These are phyloP conservation scores for Rhodamnia argentea DNA, from an alignment of 345 rosid species.

Conservation along the genomic window DNA sequence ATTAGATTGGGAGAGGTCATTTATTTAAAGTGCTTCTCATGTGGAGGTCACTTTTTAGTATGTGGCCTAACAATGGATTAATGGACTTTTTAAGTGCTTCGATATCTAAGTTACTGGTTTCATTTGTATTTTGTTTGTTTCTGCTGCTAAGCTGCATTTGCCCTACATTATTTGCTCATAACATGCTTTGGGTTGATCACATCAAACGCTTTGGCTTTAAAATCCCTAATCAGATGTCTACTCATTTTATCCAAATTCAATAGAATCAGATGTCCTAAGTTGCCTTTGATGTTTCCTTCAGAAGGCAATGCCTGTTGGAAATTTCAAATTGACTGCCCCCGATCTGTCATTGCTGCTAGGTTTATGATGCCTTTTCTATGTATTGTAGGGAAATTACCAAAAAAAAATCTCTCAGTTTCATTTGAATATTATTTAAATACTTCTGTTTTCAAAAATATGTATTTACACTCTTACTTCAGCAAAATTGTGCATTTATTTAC, in stretches of 20 bases:
- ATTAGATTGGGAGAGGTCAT: not conserved
- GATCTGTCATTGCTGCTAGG: not conserved
- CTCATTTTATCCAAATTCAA: not conserved
- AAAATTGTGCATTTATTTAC: not conserved
- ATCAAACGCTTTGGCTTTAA: not conserved
- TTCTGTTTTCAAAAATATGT: not conserved
- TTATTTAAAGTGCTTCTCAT: not conserved
- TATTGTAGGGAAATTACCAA: not conserved
- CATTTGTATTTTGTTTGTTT: not conserved
- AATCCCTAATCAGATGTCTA: not conserved
- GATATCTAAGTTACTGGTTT: not conserved
- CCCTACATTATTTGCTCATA: not conserved
- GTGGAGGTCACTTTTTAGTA: not conserved
- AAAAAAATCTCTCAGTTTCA: not conserved
- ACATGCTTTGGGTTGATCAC: not conserved
- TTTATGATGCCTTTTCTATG: not conserved
- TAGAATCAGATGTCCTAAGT: not conserved
- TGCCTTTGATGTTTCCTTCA: not conserved
- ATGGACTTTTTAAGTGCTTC: not conserved
- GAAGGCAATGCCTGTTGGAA: not conserved
- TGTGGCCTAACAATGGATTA: not conserved
- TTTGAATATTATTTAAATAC: not conserved
- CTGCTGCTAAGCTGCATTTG: not conserved
- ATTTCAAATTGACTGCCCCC: not conserved
- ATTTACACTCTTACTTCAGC: not conserved